These are phyloP conservation scores for Botrytis paeoniae DNA, from an alignment of 2,329 filamentous ascomycete species.

Conservation along the genomic window DNA sequence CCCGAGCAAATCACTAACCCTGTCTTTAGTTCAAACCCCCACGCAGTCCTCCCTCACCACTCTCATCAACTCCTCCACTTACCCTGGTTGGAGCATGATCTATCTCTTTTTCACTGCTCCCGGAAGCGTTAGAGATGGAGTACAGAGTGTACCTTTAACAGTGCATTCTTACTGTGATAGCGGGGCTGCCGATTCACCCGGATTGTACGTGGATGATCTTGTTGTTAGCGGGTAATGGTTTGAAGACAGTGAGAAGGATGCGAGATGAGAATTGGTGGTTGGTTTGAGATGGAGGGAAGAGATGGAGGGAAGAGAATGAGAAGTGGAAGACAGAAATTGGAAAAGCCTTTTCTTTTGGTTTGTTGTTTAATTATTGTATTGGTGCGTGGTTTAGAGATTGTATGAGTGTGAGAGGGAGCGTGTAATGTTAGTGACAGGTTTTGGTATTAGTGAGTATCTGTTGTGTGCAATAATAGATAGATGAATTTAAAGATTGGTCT, in stretches of 20 bases:
- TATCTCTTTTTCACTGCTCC: constrained; percentile 11
- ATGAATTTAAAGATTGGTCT: background rate
- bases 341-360: background rate
- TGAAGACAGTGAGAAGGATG: background rate
- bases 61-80: background rate
- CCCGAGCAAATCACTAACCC: too few species aligned
- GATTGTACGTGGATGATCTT: constrained; percentile 5
- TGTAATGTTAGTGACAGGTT: background rate
- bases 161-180: constrained; percentile 4
- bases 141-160: background rate
- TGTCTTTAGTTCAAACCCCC: background rate
- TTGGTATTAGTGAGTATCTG: background rate
- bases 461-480: background rate
- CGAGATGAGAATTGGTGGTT: background rate
- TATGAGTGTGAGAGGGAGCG: background rate
- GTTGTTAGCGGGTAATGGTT: background rate
- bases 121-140: background rate
- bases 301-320: background rate
- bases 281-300: background rate
- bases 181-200: background rate
- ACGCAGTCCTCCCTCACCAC: background rate
- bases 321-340: background rate
- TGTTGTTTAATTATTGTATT: background rate
- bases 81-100: constrained; percentile 7
- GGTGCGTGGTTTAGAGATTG: background rate